Conservation (phyloP, 140 eudicot genomes). For the Erigeron philadelphicus region DNA sequence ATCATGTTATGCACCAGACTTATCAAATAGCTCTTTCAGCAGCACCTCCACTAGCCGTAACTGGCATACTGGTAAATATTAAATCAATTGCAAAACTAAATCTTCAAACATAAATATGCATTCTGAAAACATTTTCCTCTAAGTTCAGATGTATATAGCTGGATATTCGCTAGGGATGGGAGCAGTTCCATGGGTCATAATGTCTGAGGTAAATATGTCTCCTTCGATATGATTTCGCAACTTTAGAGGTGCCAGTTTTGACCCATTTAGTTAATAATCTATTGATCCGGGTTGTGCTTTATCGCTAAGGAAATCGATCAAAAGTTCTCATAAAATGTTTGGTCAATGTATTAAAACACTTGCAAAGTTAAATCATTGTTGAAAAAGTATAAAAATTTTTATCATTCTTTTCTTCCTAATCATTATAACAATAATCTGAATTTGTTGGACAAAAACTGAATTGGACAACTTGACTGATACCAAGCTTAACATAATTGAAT, state of each 20-base stretch:
- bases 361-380: too few relatives aligned
- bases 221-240: background rate
- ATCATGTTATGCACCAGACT: conserved; percentile 38
- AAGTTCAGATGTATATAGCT: conserved; percentile 30
- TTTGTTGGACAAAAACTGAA: too few relatives aligned
- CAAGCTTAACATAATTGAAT: too few relatives aligned
- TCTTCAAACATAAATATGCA: conserved; percentile 42
- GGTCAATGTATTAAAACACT: too few relatives aligned
- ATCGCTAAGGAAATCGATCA: background rate
- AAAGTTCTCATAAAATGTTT: too few relatives aligned
- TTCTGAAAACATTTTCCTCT: conserved; percentile 16
- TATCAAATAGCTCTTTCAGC: conserved; percentile 44
- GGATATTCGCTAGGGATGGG: conserved; percentile 42
- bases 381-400: too few relatives aligned
- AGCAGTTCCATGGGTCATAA: conserved; percentile 47
- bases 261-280: background rate
- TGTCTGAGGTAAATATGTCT: conserved; percentile 38
- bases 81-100: conserved; percentile 1
- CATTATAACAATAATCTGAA: too few relatives aligned
- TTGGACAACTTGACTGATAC: too few relatives aligned
- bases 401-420: too few relatives aligned
- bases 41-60: conserved; percentile 67
- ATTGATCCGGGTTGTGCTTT: background rate
- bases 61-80: conserved; percentile 69
- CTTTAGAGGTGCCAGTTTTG: background rate